A percentile compares a stretch with the other conserved stretches of the same genome.
These are phyloP conservation scores for Fusarium protoensiforme DNA, from an alignment of 2,329 filamentous ascomycete genomes.

Conservation along the genomic window DNA sequence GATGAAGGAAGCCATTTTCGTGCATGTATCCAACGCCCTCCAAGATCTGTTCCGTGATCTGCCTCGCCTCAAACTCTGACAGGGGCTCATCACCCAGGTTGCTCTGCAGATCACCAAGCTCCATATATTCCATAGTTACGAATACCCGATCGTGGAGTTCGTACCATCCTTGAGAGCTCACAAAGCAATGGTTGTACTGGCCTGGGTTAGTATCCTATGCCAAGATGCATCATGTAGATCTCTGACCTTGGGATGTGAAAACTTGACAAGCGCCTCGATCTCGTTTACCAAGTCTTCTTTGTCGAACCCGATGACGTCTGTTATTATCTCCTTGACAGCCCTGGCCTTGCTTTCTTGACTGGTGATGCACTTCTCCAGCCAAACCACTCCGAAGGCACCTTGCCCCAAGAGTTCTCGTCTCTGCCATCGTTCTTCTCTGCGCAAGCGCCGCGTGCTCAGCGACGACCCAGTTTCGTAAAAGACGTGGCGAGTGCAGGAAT, in stretches of 20 bases:
- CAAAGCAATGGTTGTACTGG: not conserved
- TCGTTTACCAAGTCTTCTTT: too few species aligned
- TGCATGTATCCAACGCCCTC: not conserved
- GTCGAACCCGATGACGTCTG: too few species aligned
- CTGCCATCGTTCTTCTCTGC: not conserved
- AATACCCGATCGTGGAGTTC: not conserved
- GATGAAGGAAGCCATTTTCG: not conserved
- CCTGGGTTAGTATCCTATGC: too few species aligned
- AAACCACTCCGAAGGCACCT: not conserved
- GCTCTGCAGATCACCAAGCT: not conserved
- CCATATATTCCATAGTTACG: not conserved
- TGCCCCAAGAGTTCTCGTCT: not conserved
- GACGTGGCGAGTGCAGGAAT: not conserved
- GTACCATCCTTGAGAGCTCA: not conserved
- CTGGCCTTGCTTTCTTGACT: not conserved
- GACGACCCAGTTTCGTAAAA: not conserved
- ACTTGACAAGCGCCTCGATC: too few species aligned
- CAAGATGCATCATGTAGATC: too few species aligned
- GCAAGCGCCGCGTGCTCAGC: not conserved
- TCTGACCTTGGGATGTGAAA: too few species aligned
- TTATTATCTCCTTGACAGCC: not conserved
- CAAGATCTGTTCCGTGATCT: not conserved
- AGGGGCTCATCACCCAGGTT: not conserved
- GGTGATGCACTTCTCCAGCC: not conserved
- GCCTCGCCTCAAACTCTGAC: not conserved